phyloP scores from a whole-genome alignment of 805 yeast species.

The Yamadazyma sp. region DNA sequence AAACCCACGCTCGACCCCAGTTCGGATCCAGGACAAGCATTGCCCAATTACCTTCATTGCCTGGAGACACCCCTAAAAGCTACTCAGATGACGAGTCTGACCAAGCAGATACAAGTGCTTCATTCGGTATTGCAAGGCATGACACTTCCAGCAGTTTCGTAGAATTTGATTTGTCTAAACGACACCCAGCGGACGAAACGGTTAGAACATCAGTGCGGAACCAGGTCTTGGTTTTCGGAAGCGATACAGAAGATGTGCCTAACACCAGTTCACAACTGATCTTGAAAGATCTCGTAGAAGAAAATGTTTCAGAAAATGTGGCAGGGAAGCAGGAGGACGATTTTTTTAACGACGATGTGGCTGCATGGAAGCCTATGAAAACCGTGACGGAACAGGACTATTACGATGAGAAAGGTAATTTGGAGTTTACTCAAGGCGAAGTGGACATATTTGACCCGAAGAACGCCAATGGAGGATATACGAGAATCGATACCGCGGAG shows the following conservation, averaged over 20 bases:
- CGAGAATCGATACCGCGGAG: slow-evolving; percentile 83
- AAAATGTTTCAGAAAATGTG: not conserved
- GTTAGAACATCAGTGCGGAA: slow-evolving; percentile 2
- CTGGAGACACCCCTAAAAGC: not conserved
- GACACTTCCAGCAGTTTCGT: slow-evolving; percentile 13
- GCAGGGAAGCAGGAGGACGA: slow-evolving; percentile 18
- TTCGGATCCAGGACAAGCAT: slow-evolving; percentile 16
- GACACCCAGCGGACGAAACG: not conserved
- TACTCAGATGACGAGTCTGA: slow-evolving; percentile 7
- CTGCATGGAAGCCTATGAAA: slow-evolving; percentile 81
- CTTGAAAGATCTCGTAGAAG: not conserved
- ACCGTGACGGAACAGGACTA: slow-evolving; percentile 74
- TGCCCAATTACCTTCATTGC: slow-evolving; percentile 17
- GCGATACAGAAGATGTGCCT: not conserved
- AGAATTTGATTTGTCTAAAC: slow-evolving; percentile 17
- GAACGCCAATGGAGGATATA: slow-evolving; percentile 67
- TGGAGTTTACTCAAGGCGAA: slow-evolving; percentile 39
- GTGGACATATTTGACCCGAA: slow-evolving; percentile 30
- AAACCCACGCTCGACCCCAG: slow-evolving; percentile 11
- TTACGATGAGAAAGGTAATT: slow-evolving; percentile 77
- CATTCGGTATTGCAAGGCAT: not conserved
- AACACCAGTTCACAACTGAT: not conserved
- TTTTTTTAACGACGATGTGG: slow-evolving; percentile 39
- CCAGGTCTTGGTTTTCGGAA: not conserved
- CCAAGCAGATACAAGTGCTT: not conserved